Evolutionary conservation across 768 basidiomycete genomes (phyloP), one percentile per base, ranked within the genome.

Genomic region (Polyporus arcularius): DNA sequence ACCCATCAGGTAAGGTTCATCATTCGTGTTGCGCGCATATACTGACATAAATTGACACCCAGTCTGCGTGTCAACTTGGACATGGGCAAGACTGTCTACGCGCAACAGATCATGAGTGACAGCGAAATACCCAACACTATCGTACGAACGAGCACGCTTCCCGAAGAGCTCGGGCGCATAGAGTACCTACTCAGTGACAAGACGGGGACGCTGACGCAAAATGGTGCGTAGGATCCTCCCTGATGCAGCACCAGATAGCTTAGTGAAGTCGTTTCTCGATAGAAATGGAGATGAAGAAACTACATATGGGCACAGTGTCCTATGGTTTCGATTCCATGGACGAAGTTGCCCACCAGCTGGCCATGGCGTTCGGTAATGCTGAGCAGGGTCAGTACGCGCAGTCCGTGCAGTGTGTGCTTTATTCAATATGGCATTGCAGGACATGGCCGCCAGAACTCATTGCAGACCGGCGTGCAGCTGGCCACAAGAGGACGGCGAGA

Each of bases 281-380:
- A 98, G 96, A 98, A 72, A 99, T 99, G 97, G 96, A 98, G 75
- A 92, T 98, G 90, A 95, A 90, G 80, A 99, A 97, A 72, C 79
- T 99, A 31, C 97, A 98, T 69, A 93, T 98, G 90, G 97, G 97
- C 4, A 99, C 97, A 1, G 93, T 98, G 84, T 96, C 94, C 0
- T 99, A 96, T 69, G 96, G 93, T 1, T 88, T 80, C 64, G 97
- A 99, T 68, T 89, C 97, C n/a, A 98, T 99, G 96, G 97, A 99
- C 68, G 97, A 99, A 71, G 94, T 98, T 26, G 85, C 89, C 1
- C 92, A 93, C 77, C 94, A 98, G 66, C 80, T 99, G n/a, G 85
- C 87, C 14, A 78, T 87, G 52, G 89, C 96, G 0, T 94, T 97
- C 67, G 92, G 90, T n/a, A 76, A 79, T 4, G 73, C 76, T 9